Evolutionary conservation across 768 basidiomycete species (phyloP).

Genomic region (Mycena latifolia): DNA sequence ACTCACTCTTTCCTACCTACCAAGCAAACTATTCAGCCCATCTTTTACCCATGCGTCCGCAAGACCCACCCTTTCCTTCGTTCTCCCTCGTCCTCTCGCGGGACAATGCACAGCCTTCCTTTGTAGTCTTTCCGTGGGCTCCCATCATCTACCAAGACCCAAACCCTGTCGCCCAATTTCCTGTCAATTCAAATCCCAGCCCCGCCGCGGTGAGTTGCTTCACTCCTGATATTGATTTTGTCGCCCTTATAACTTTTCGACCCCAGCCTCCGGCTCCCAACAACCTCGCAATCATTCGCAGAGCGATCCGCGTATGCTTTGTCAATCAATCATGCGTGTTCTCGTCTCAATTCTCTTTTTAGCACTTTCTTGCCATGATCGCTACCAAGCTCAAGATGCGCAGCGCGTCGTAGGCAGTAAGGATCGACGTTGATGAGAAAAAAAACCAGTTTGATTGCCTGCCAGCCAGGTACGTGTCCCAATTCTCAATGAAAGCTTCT

Average conservation of each 20-base stretch:
- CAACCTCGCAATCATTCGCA: neutral
- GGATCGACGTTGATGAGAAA: neutral
- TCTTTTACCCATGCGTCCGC: neutral
- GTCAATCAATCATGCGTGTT: neutral
- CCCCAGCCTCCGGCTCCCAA: neutral
- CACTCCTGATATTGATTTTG: neutral
- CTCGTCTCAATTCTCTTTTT: neutral
- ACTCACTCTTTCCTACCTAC: too few species aligned
- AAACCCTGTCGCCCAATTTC: neutral
- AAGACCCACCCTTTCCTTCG: neutral
- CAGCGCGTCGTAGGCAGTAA: too few species aligned
- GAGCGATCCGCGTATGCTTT: conserved; percentile 1
- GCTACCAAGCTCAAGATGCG: neutral
- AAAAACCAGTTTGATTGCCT: neutral
- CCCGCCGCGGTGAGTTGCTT: neutral
- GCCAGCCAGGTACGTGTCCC: neutral
- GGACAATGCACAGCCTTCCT: conserved; percentile 1
- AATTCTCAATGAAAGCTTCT: too few species aligned
- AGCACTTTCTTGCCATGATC: conserved; percentile 8
- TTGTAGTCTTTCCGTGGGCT: conserved; percentile 16
- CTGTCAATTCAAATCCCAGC: neutral
- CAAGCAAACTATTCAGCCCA: neutral
- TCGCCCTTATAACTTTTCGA: neutral
- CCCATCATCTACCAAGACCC: conserved; percentile 5
- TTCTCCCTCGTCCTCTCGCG: conserved; percentile 5